phyloP scores from a whole-genome alignment of 2,329 filamentous ascomycete species.

The Rhinocladiella mackenziei region DNA sequence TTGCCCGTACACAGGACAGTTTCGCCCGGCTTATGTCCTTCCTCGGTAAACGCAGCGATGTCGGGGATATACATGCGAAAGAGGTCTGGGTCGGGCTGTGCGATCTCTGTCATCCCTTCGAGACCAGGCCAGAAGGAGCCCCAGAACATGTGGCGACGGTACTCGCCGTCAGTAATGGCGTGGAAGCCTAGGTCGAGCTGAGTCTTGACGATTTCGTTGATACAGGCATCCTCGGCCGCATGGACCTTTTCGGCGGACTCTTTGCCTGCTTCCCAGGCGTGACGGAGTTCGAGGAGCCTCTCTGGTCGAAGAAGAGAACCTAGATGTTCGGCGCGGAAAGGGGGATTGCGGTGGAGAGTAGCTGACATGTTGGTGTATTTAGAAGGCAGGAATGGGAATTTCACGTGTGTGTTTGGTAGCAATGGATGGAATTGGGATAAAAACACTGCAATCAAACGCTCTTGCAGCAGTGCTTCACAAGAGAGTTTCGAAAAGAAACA shows the following conservation, averaged over 20 bases:
- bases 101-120: conserved; percentile 49
- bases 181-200: conserved; percentile 62
- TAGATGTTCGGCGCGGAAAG: conserved; percentile 69
- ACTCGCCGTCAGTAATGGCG: conserved; percentile 67
- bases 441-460: too few relatives aligned
- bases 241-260: conserved; percentile 54
- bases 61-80: conserved; percentile 53
- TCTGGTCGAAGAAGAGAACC: conserved; percentile 66
- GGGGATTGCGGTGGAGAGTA: conserved; percentile 39
- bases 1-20: conserved; percentile 50
- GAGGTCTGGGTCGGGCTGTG: conserved; percentile 41
- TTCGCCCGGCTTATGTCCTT: conserved; percentile 46
- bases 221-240: conserved; percentile 60
- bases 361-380: conserved; percentile 9
- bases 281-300: conserved; percentile 58
- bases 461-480: background rate
- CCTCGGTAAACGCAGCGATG: conserved; percentile 53
- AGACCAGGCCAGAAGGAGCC: conserved; percentile 46
- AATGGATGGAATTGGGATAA: too few relatives aligned
- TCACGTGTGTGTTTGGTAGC: background rate
- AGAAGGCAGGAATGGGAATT: background rate
- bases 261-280: conserved; percentile 54
- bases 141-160: conserved; percentile 51
- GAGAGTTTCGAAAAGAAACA: background rate
- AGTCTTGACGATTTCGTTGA: conserved; percentile 60